Evolutionary conservation across 192 early-diverging fungal species (phyloP), one percentile per base, ranked within the genome.

Genomic region (Podila clonocystis): DNA sequence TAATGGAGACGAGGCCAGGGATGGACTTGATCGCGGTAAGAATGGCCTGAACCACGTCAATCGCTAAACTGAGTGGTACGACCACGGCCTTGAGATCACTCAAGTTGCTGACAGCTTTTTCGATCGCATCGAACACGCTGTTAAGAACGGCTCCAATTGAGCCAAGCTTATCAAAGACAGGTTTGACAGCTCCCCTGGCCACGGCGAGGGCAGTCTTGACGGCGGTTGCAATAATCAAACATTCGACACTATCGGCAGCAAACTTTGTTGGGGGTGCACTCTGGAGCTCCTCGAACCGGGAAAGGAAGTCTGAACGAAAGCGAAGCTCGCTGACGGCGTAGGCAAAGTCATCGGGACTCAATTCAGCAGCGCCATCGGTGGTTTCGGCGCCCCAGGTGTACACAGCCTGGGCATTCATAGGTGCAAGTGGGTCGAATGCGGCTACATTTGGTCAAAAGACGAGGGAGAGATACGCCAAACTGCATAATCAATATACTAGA

Each of bases 331-430:
- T 49, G 31, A 30, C 33, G 7, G 45, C 49, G 20, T 50, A 31
- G 11, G 65, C 50, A 17, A 67, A 52, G 20, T 67, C 65, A 20
- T 67, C 65, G 52, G 50, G 65, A 24, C n/a, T 55, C 52, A 55
- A 1, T 24, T 26, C 24, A 11, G 52, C 22, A 9, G 52, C 52
- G 7, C 19, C 34, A 45, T 55, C 22, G 33, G 50, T 33, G 49
- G 31, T 11, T 6, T 50, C 20, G 3, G 19, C n/a, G 33, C 49
- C 49, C 52, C 50, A 67, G 7, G 65, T 11, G 50, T 67, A 67
- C n/a, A 33, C 31, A 5, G 26, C 29, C 24, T 67, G 65, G 11
- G 52, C 52, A 55, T 4, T 22, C n/a, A 22, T 5, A 17, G 52
- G 52, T 22, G 52, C n/a, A n/a, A 55, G 24, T 9, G 52, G 52